phyloP scores from a whole-genome alignment of 805 yeast species.

The Candida succiphila region DNA sequence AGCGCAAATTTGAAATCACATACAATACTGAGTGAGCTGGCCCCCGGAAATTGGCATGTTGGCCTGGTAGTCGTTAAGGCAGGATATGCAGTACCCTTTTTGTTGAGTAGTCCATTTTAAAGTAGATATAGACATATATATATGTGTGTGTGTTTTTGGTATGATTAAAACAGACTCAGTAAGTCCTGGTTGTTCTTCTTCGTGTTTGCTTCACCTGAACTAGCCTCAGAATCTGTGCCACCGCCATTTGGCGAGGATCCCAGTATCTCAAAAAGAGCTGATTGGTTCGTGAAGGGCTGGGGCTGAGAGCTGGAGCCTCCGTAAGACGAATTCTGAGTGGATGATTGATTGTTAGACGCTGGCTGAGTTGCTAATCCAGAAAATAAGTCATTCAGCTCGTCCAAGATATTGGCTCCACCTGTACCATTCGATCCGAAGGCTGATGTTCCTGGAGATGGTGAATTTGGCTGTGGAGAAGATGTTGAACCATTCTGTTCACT shows the following conservation, averaged over 20 bases:
- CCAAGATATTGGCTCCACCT: conserved; percentile 43
- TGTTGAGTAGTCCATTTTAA: no score
- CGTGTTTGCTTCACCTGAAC: neutral
- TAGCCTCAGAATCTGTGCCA: neutral
- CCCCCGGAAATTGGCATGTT: no score
- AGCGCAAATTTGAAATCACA: no score
- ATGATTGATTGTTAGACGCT: no score
- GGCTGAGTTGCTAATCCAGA: conserved; percentile 18
- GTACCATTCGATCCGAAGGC: no score
- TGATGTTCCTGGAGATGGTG: conserved; percentile 5
- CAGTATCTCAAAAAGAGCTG: conserved; percentile 1
- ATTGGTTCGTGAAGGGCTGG: neutral
- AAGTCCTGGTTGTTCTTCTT: conserved; percentile 1
- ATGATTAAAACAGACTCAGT: neutral
- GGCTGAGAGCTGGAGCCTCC: no score
- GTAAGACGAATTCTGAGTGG: no score
- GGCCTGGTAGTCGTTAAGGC: no score
- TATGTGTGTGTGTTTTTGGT: neutral
- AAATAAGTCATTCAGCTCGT: conserved; percentile 71
- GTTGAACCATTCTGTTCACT: conserved; percentile 20
- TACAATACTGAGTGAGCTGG: no score
- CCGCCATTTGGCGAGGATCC: neutral
- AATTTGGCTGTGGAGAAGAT: conserved; percentile 5
- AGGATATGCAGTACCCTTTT: no score
- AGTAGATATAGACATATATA: no score